These are phyloP conservation scores for Boletus smithii DNA, from an alignment of 1,284 basidiomycete genomes.

Conservation along the genomic window DNA sequence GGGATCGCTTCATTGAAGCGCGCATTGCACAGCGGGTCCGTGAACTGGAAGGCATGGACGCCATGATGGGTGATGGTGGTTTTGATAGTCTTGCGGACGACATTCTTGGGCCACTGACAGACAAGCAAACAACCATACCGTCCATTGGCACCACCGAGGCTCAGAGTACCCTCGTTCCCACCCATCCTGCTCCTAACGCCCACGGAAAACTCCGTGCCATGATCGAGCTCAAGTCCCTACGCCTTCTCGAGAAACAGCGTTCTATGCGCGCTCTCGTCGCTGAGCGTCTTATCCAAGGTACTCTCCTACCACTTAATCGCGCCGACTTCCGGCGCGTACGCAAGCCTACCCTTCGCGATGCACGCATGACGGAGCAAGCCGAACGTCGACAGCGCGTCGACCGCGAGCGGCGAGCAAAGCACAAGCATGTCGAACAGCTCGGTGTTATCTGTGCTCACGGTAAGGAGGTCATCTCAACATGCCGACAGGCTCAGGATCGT, in stretches of 20 bases:
- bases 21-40: slow-evolving; percentile 86
- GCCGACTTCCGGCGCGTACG: slow-evolving; percentile 87
- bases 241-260: slow-evolving; percentile 88
- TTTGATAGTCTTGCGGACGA: slow-evolving; percentile 59
- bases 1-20: slow-evolving; percentile 88
- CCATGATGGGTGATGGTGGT: slow-evolving; percentile 78
- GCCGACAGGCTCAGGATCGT: slow-evolving; percentile 70
- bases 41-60: slow-evolving; percentile 83
- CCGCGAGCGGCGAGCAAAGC: slow-evolving; percentile 90
- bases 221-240: slow-evolving; percentile 94
- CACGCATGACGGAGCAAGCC: slow-evolving; percentile 84
- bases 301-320: slow-evolving; percentile 89
- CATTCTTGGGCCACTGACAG: slow-evolving; percentile 36
- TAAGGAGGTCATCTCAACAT: slow-evolving; percentile 64
- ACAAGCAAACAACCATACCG: slow-evolving; percentile 45
- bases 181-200: slow-evolving; percentile 53
- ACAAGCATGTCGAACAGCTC: slow-evolving; percentile 96
- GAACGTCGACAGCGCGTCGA: slow-evolving; percentile 92
- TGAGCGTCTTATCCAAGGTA: slow-evolving; percentile 84
- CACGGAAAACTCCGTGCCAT: slow-evolving; percentile 85
- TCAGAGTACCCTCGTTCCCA: neutral
- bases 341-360: slow-evolving; percentile 88
- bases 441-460: slow-evolving; percentile 87
- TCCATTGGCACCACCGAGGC: neutral
- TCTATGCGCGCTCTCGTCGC: slow-evolving; percentile 84